These are phyloP conservation scores for Yarrowia sp. DNA, from an alignment of 805 yeast genomes.

Conservation along the genomic window DNA sequence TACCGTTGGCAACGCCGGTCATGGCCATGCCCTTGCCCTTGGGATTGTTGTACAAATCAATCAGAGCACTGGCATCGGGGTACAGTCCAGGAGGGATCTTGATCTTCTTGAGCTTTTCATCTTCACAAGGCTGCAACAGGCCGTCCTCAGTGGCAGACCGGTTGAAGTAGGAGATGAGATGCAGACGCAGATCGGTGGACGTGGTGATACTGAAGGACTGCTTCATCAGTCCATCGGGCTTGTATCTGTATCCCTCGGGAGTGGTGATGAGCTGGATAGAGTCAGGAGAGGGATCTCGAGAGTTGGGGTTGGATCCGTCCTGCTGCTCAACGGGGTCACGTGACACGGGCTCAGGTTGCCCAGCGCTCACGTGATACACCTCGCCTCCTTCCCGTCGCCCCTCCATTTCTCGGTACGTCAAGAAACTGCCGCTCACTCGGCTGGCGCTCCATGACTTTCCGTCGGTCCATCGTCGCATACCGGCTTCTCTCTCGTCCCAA, in stretches of 20 bases:
- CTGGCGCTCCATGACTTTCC: conserved; percentile 73
- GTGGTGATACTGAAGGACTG: conserved; percentile 62
- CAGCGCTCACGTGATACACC: conserved; percentile 24
- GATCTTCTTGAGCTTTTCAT: conserved; percentile 42
- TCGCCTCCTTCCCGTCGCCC: conserved; percentile 32
- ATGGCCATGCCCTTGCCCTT: neutral
- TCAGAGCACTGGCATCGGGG: conserved; percentile 39
- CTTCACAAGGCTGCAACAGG: conserved; percentile 48
- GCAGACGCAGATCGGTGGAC: conserved; percentile 52
- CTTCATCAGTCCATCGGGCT: conserved; percentile 57
- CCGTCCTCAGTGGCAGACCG: conserved; percentile 37
- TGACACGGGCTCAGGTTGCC: neutral
- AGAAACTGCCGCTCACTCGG: conserved; percentile 61
- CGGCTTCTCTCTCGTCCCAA: conserved; percentile 71
- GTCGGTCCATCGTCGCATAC: conserved; percentile 77
- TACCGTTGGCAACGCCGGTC: too few relatives aligned
- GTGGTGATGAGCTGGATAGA: conserved; percentile 8
- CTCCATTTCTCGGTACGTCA: conserved; percentile 63
- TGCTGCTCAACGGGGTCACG: neutral
- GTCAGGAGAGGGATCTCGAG: neutral
- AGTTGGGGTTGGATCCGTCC: neutral
- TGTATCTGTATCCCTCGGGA: conserved; percentile 41
- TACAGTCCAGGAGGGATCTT: conserved; percentile 42
- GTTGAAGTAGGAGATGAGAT: conserved; percentile 57
- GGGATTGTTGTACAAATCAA: conserved; percentile 26